phyloP scores from a whole-genome alignment of 306 rosid species.

The Oxytropis ochrocephala region DNA sequence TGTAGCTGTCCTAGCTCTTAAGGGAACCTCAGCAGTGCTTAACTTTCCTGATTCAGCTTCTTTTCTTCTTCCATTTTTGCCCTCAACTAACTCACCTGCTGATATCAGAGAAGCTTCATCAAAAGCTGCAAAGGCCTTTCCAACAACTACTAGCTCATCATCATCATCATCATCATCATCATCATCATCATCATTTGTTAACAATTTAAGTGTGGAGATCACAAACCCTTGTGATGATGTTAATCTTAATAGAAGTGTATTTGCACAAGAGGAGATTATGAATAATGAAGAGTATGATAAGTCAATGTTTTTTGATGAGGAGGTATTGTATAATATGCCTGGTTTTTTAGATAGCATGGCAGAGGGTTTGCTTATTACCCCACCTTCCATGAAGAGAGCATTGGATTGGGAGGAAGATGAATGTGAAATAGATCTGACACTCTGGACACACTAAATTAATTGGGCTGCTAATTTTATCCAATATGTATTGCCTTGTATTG shows the following conservation, averaged over 20 bases:
- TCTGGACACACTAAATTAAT: conserved; percentile 7
- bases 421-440: not conserved
- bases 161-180: too few species aligned
- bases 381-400: conserved; percentile 13
- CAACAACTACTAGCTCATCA: not conserved
- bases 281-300: not conserved
- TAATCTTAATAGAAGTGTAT: not conserved
- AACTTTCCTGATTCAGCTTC: conserved; percentile 17
- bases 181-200: not conserved
- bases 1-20: conserved; percentile 28
- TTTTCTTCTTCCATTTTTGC: conserved; percentile 16
- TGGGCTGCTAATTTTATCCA: not conserved
- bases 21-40: conserved; percentile 17
- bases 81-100: not conserved
- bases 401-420: conserved; percentile 2
- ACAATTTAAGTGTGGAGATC: not conserved
- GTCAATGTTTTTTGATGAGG: conserved; percentile 19
- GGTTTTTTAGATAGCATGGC: conserved; percentile 28
- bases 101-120: conserved; percentile 20
- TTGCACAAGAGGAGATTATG: not conserved
- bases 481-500: not conserved
- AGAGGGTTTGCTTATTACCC: conserved; percentile 26
- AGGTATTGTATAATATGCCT: conserved; percentile 30
- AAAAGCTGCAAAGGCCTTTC: not conserved
- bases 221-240: not conserved